A percentile compares a stretch with the other conserved stretches of the same genome.
phyloP scores from a whole-genome alignment of 2,329 filamentous ascomycete genomes.

The Diplodia mutila region DNA sequence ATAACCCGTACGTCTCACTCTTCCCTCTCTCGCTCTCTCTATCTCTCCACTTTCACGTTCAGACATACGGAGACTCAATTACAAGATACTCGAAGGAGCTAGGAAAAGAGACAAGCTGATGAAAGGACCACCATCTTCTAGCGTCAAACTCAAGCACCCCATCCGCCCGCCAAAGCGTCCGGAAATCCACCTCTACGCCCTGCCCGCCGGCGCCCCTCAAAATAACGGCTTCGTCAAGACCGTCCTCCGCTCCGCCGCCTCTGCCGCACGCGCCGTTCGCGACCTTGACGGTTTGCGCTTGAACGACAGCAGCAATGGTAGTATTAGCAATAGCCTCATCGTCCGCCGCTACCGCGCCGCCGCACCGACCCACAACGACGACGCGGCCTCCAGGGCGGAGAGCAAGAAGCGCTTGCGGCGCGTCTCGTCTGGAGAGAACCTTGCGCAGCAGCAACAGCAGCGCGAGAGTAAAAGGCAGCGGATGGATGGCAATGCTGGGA shows the following conservation, averaged over 20 bases:
- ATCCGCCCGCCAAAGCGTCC: constrained; percentile 6
- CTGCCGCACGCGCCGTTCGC: background rate
- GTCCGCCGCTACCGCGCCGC: constrained; percentile 1
- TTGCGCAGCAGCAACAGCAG: background rate
- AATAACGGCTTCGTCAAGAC: background rate
- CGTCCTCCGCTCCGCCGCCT: background rate
- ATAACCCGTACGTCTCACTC: constrained; percentile 1
- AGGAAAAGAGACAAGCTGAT: background rate
- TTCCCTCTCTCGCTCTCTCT: no score
- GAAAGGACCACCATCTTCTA: background rate
- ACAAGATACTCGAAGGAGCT: background rate
- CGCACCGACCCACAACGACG: background rate
- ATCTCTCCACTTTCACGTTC: background rate
- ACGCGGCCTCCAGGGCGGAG: background rate
- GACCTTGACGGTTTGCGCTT: background rate
- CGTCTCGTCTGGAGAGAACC: background rate
- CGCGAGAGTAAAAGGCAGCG: background rate
- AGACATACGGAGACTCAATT: background rate
- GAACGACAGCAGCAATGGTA: background rate
- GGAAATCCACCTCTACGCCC: constrained; percentile 13
- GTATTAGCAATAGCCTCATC: background rate
- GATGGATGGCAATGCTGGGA: background rate
- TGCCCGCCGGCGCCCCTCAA: background rate
- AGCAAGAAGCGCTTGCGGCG: background rate
- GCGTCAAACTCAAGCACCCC: constrained; percentile 1